Base-by-base conservation (phyloP, 495 filamentous ascomycete genomes). In the Tuber calosporum region DNA sequence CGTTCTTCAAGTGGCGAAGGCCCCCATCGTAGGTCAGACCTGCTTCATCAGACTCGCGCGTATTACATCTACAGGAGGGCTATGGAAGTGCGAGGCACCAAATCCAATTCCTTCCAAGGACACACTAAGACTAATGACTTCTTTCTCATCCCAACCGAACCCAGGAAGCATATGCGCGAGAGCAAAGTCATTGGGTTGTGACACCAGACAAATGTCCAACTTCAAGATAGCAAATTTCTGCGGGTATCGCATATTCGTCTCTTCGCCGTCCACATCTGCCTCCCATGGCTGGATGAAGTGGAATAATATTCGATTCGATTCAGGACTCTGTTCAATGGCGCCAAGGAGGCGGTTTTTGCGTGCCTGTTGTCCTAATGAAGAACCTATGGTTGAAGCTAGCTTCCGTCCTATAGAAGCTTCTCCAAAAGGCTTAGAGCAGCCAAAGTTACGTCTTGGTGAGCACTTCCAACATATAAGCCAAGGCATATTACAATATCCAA, bases 141-240 rank as follows among this genome's bases (percentile, higher is more conserved):
- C 79, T 40, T 75, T 72, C 58, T 77, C 74, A 62, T 88, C 86
- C 78, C 92, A 94, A 41, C 86, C 85, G 81, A 99, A 97, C 0
- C 95, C 95, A 36, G 98, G 90, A 30, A 99, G 83, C 66, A 95
- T 85, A 82, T 99, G 95, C 4, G 94, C 94, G 67, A 98, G 88
- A 22, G 89, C 94, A 6, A 94, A 93, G 67, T 86, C 83, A 77
- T 90, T 87, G 38, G 90, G 88, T 39, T 89, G 87, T 26, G 89
- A 87, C 58, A 85, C 86, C 13, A 99, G 83, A 80, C 91, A 93
- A 75, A 87, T 88, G 79, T 92, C 90, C 74, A 97, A 92, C 58
- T 90, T 89, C 15, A 98, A 86, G 39, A 97, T 88, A 72, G 88
- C 87, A 71, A 90, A 82, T 80, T 96, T 93, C 81, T 93, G 90